Percentiles rank a stretch among this genome's conserved stretches.
Conservation (phyloP, 345 rosid genomes). For the Murraya koenigii region DNA sequence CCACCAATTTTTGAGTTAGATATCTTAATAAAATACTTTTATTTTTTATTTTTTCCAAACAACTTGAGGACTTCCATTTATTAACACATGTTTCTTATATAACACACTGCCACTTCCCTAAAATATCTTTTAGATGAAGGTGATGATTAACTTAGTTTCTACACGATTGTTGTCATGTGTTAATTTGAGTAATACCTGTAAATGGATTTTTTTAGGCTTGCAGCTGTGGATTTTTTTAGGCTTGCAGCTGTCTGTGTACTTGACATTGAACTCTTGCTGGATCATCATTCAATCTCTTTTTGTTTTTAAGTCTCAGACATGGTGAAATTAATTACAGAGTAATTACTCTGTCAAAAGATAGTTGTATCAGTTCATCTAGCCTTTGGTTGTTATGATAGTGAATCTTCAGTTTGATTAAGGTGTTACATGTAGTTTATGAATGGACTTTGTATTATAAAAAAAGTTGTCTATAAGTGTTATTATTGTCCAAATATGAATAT, state of each 20-base stretch:
- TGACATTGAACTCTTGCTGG: neutral
- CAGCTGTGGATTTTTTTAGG: neutral
- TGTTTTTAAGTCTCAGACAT: neutral
- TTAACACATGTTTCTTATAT: neutral
- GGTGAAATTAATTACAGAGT: neutral
- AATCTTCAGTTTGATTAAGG: neutral
- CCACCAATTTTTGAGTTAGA: neutral
- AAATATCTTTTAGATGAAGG: neutral
- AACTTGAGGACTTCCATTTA: neutral
- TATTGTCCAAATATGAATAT: neutral
- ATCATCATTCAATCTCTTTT: neutral
- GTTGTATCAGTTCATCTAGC: neutral
- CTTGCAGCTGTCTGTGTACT: neutral
- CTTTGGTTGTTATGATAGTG: neutral
- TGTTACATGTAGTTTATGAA: neutral
- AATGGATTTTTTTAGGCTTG: neutral
- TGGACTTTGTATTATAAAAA: neutral
- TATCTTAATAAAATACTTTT: neutral
- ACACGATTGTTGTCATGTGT: neutral
- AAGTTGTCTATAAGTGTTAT: too few relatives aligned
- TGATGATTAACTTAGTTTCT: neutral
- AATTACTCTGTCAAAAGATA: neutral
- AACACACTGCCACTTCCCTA: neutral
- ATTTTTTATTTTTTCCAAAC: neutral
- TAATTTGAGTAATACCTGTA: neutral